Conservation (phyloP, 1,139 yeast species). For the Geotrichum klebahnii region DNA sequence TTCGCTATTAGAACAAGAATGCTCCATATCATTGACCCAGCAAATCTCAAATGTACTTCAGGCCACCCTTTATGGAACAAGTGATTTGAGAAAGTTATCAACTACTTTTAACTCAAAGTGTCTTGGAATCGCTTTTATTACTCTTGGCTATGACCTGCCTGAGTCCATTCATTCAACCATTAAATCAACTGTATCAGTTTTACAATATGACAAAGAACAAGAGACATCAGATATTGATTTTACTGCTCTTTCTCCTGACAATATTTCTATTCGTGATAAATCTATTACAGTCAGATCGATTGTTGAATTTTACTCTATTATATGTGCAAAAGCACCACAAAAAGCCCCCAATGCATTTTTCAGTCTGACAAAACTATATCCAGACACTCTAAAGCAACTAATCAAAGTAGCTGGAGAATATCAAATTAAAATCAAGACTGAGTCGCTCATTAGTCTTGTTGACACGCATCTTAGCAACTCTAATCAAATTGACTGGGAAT, state of each 20-base stretch:
- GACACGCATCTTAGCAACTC: slow-evolving; percentile 4
- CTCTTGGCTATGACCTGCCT: slow-evolving; percentile 14
- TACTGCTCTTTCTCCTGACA: slow-evolving; percentile 3
- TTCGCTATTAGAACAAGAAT: not conserved
- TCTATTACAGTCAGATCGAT: slow-evolving; percentile 2
- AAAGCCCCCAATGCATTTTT: slow-evolving; percentile 17
- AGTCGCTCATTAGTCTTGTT: slow-evolving; percentile 7
- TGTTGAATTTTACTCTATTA: slow-evolving; percentile 10
- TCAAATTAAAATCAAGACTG: slow-evolving; percentile 13
- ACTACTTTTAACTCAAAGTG: slow-evolving; percentile 16
- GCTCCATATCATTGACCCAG: not conserved
- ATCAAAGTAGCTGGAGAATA: slow-evolving; percentile 9
- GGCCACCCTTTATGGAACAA: slow-evolving; percentile 16
- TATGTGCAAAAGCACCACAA: slow-evolving; percentile 5
- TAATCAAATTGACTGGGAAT: slow-evolving; percentile 19
- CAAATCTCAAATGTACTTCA: slow-evolving; percentile 14
- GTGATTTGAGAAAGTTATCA: slow-evolving; percentile 19
- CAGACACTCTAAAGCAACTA: slow-evolving; percentile 8
- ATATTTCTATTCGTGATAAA: not conserved
- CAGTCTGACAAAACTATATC: slow-evolving; percentile 11
- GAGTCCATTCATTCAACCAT: slow-evolving; percentile 5
- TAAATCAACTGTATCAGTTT: slow-evolving; percentile 3
- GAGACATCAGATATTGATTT: slow-evolving; percentile 1
- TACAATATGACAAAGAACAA: slow-evolving; percentile 8
- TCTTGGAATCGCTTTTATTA: slow-evolving; percentile 14